phyloP scores from a whole-genome alignment of 495 filamentous ascomycete species.

The Penicillium mononematosum region DNA sequence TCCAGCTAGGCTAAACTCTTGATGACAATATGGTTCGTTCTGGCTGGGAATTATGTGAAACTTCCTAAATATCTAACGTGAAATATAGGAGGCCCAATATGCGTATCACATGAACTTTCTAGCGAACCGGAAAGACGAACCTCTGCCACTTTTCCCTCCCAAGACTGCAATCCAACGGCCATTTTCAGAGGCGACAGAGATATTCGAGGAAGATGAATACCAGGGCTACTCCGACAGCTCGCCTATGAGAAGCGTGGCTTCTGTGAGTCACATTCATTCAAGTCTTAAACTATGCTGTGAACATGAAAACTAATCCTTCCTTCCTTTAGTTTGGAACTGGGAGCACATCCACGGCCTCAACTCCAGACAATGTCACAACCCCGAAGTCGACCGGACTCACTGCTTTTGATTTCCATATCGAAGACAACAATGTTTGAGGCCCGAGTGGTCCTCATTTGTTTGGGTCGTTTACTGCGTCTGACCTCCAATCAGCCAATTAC shows the following conservation, averaged over 20 bases:
- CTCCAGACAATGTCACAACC: conserved; percentile 17
- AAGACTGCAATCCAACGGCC: conserved; percentile 1
- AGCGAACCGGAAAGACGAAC: conserved; percentile 11
- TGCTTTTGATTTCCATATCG: conserved; percentile 47
- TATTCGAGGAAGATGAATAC: conserved; percentile 59
- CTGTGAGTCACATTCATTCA: not conserved
- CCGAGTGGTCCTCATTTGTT: conserved; percentile 62
- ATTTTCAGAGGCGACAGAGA: conserved; percentile 64
- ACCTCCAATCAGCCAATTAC: conserved; percentile 3
- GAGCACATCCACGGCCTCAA: conserved; percentile 19
- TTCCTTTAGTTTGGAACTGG: conserved; percentile 15
- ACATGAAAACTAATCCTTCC: not conserved
- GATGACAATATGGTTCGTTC: conserved; percentile 14
- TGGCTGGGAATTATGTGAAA: no score
- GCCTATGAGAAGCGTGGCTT: not conserved
- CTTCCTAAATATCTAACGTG: no score
- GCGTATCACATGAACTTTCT: conserved; percentile 7
- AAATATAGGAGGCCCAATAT: conserved; percentile 10
- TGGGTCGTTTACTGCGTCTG: not conserved
- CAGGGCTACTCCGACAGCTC: not conserved
- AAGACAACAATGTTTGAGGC: conserved; percentile 45
- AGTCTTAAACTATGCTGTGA: no score
- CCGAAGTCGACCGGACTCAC: conserved; percentile 18
- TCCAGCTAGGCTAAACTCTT: not conserved
- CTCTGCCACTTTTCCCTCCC: conserved; percentile 9